Evolutionary conservation across 192 early-diverging fungal genomes (phyloP), one percentile per base, ranked within the genome.

Genomic region (Geranomyces michiganensis): DNA sequence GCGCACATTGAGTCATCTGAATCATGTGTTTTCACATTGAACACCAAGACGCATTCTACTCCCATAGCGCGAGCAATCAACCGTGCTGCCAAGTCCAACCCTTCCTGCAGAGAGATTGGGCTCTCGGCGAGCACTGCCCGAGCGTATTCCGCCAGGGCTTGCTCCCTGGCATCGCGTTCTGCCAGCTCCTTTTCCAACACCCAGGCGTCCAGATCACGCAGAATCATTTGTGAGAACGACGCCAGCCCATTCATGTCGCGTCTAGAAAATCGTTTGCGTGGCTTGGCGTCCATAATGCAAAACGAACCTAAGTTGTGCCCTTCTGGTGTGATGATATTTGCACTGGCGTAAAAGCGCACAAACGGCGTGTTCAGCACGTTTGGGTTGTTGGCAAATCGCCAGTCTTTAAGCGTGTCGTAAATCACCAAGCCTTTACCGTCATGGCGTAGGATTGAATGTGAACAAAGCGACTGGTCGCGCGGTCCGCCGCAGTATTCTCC

Each of bases 201-300:
- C 84, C 82, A 84, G 17, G 79, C 70, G 47, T 82, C 80, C 48
- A 85, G 77, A 58, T 84, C 80, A 1, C 71, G 56, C 78, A 85
- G 74, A 0, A 84, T 70, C 14, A 78, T 69, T 22, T 70, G 45
- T 1, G 84, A 80, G 71, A 81, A 85, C 21, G 78, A 71, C 21
- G 70, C 62, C 29, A 85, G 71, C 6, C 59, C 45, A 58, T 56
- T 51, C n/a, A 60, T 59, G n/a, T 80, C 76, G 24, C 33, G 61
- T 2, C 74, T 55, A 19, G 73, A 27, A 44, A 85, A 85, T 36
- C 46, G 46, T 14, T 67, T 41, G 6, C 84, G 71, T 4, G 79
- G 78, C 22, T 74, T 55, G 0, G 70, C n/a, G 56, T 83, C 82
- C 24, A 80, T 73, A 14, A 85, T 47, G 45, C 84, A 85, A 7